Conservation (phyloP, 73 alveolate genomes). For the Blepharisma japonicum region DNA sequence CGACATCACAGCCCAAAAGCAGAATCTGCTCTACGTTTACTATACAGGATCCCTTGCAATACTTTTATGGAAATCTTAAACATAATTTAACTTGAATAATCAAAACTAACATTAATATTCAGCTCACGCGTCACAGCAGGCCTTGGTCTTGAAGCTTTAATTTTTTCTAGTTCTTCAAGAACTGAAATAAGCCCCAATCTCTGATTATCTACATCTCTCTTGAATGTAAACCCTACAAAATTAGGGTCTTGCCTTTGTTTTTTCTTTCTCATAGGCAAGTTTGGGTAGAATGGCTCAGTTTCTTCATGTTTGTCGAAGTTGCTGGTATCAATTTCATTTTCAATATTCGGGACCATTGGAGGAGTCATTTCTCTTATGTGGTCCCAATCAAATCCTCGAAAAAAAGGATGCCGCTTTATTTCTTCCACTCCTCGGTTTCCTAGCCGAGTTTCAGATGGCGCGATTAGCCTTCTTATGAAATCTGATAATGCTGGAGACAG, state of each 20-base stretch:
- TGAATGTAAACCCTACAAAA: constrained; percentile 54
- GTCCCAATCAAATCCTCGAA: constrained; percentile 83
- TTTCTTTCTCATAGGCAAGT: constrained; percentile 43
- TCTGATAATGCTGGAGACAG: constrained; percentile 76
- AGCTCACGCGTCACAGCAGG: too few relatives aligned
- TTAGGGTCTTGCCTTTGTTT: constrained; percentile 42
- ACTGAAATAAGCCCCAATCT: background rate
- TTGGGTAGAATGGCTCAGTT: constrained; percentile 75
- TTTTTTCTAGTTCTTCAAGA: constrained; percentile 20
- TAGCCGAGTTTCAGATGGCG: constrained; percentile 66
- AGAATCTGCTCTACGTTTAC: constrained; percentile 52
- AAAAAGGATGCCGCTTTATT: constrained; percentile 91
- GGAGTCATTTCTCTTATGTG: constrained; percentile 69
- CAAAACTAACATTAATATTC: too few relatives aligned
- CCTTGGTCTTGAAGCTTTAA: background rate
- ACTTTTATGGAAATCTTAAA: constrained; percentile 49
- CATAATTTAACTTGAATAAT: too few relatives aligned
- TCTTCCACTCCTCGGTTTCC: constrained; percentile 81
- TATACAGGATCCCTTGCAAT: constrained; percentile 55
- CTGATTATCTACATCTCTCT: constrained; percentile 41
- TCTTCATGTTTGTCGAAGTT: constrained; percentile 89
- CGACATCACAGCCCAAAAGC: constrained; percentile 56
- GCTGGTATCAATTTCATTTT: constrained; percentile 62
- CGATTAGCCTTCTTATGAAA: constrained; percentile 69
- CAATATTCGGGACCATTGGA: constrained; percentile 68